Evolutionary conservation across 225 moss, liverwort and hornwort species (phyloP).

Genomic region (Physcomitrium patens): DNA sequence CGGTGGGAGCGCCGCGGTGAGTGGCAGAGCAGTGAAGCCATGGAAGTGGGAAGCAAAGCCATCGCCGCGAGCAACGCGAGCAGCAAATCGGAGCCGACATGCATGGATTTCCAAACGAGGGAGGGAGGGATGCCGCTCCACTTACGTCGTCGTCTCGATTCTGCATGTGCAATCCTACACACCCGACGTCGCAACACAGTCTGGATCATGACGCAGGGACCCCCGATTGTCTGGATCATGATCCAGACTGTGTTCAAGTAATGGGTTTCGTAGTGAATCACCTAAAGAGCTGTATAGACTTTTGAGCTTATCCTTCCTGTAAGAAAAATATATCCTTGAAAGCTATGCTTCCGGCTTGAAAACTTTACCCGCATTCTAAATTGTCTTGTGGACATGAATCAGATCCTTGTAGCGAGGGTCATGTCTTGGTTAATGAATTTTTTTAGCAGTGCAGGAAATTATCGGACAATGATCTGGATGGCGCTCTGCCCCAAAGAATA

Average conservation of each 20-base stretch:
- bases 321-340: slow-evolving; percentile 4
- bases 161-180: too few relatives aligned
- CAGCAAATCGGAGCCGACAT: too few relatives aligned
- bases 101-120: too few relatives aligned
- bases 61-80: too few relatives aligned
- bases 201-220: too few relatives aligned
- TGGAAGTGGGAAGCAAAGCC: too few relatives aligned
- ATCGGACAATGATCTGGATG: slow-evolving; percentile 41
- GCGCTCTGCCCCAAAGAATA: slow-evolving; percentile 31
- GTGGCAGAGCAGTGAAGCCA: too few relatives aligned
- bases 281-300: slow-evolving; percentile 35
- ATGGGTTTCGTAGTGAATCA: slow-evolving; percentile 32
- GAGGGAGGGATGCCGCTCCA: too few relatives aligned
- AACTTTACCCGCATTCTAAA: neutral
- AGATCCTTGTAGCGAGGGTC: neutral
- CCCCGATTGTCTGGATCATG: too few relatives aligned
- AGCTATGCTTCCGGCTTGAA: neutral
- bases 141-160: too few relatives aligned
- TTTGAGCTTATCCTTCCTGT: slow-evolving; percentile 32
- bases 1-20: too few relatives aligned
- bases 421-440: neutral
- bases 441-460: slow-evolving; percentile 32
- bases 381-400: neutral
- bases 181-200: too few relatives aligned
- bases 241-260: slow-evolving; percentile 37